Conservation (phyloP, 345 rosid genomes). For the Diplotaxis tenuifolia region DNA sequence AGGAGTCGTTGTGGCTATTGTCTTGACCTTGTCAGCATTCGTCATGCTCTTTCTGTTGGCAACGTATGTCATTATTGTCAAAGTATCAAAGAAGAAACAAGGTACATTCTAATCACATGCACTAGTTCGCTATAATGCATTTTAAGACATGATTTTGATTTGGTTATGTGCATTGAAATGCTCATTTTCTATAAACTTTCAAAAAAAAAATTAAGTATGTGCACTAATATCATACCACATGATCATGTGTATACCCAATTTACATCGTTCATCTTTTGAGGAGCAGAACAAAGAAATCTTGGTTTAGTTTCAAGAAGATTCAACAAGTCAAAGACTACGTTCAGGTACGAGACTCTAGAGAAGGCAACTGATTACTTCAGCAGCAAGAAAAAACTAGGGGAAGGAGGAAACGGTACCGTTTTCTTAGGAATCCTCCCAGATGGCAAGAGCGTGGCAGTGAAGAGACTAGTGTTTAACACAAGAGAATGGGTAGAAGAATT, state of each 20-base stretch:
- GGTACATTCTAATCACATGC: slow-evolving; percentile 1
- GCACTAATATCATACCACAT: background rate
- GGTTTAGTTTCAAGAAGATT: slow-evolving; percentile 25
- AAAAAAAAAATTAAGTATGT: background rate
- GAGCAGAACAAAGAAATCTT: slow-evolving; percentile 29
- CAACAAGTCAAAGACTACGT: slow-evolving; percentile 31
- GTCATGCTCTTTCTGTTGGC: slow-evolving; percentile 22
- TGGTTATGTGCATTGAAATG: too few relatives aligned
- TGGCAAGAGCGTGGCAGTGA: slow-evolving; percentile 61
- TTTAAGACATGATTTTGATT: too few relatives aligned
- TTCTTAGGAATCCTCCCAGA: slow-evolving; percentile 52
- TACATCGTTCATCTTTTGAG: background rate
- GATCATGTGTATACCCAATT: background rate
- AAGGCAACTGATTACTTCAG: slow-evolving; percentile 46
- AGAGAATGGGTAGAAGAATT: slow-evolving; percentile 40
- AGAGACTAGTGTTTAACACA: slow-evolving; percentile 42
- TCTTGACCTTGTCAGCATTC: slow-evolving; percentile 23
- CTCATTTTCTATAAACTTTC: background rate
- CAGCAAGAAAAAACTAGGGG: slow-evolving; percentile 37
- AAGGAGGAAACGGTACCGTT: slow-evolving; percentile 57
- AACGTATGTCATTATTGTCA: slow-evolving; percentile 20
- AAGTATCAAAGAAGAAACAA: slow-evolving; percentile 29
- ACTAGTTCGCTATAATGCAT: background rate
- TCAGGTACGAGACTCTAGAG: slow-evolving; percentile 49
- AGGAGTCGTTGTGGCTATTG: slow-evolving; percentile 28